These are phyloP conservation scores for Penicillium corylophilum DNA, from an alignment of 2,329 filamentous ascomycete genomes.

Conservation along the genomic window DNA sequence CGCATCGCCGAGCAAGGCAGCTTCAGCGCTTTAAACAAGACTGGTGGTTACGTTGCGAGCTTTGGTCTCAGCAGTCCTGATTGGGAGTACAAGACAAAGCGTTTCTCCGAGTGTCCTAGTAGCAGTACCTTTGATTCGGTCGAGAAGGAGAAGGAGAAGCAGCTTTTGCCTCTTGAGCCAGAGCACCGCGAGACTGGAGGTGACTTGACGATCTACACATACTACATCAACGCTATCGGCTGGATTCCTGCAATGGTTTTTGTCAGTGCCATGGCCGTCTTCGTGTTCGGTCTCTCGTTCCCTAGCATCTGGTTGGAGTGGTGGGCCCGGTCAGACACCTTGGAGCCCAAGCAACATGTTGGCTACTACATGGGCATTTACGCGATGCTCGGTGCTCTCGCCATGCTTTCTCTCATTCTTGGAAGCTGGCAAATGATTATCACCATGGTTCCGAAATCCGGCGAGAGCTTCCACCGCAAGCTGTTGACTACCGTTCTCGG, in stretches of 20 bases:
- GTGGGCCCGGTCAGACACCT: slow-evolving; percentile 42
- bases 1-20: slow-evolving; percentile 43
- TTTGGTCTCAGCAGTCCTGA: slow-evolving; percentile 36
- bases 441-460: slow-evolving; percentile 55
- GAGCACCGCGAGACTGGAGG: slow-evolving; percentile 36
- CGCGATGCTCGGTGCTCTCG: slow-evolving; percentile 39
- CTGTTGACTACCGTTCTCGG: slow-evolving; percentile 50
- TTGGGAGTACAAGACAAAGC: slow-evolving; percentile 28
- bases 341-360: slow-evolving; percentile 32
- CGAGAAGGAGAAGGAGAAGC: slow-evolving; percentile 23
- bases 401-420: slow-evolving; percentile 37
- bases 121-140: slow-evolving; percentile 17
- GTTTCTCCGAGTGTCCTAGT: slow-evolving; percentile 19
- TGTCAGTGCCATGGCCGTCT: slow-evolving; percentile 37
- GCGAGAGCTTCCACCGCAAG: slow-evolving; percentile 49
- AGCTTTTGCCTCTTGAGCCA: slow-evolving; percentile 22
- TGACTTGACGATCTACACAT: slow-evolving; percentile 45
- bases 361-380: slow-evolving; percentile 43
- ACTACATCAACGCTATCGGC: slow-evolving; percentile 41
- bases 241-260: slow-evolving; percentile 37
- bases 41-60: slow-evolving; percentile 43
- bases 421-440: slow-evolving; percentile 52
- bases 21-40: slow-evolving; percentile 37
- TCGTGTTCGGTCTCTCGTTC: slow-evolving; percentile 44
- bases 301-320: slow-evolving; percentile 45